Percentiles rank a stretch among this genome's conserved stretches.
These are phyloP conservation scores for Penicillium expansum DNA, from an alignment of 2,329 filamentous ascomycete species.

Conservation along the genomic window DNA sequence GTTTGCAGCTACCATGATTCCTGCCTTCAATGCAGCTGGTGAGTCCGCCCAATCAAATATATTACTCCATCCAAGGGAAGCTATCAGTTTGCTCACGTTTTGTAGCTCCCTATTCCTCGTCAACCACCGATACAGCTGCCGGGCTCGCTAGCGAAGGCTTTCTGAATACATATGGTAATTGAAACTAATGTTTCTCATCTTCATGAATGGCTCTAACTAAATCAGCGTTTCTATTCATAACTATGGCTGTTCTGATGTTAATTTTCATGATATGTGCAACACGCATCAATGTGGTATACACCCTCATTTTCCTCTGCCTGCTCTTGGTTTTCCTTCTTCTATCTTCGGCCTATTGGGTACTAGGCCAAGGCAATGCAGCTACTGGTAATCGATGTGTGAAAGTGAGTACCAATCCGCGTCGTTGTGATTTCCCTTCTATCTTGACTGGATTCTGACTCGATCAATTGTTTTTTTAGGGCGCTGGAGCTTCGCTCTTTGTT, in stretches of 20 bases:
- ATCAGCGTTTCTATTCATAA: constrained; percentile 58
- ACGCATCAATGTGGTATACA: constrained; percentile 69
- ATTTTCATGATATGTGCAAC: constrained; percentile 68
- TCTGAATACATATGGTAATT: constrained; percentile 26
- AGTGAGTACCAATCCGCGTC: constrained; percentile 12
- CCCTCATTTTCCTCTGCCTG: constrained; percentile 66
- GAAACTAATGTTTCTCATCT: accelerated
- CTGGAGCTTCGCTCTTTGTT: constrained; percentile 51
- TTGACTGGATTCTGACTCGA: neutral
- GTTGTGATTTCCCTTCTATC: neutral
- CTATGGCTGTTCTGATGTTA: constrained; percentile 65
- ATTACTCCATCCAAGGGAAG: constrained; percentile 49
- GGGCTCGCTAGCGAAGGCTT: constrained; percentile 24
- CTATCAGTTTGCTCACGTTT: neutral
- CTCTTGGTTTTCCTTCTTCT: constrained; percentile 58
- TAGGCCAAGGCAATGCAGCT: constrained; percentile 43
- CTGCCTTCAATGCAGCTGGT: constrained; percentile 52
- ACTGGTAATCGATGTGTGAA: constrained; percentile 31
- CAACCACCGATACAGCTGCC: constrained; percentile 24
- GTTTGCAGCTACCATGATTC: constrained; percentile 55
- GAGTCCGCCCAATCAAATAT: constrained; percentile 50
- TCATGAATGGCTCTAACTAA: neutral
- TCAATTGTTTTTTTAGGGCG: constrained; percentile 29
- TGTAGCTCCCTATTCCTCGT: constrained; percentile 28
- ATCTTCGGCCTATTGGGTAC: constrained; percentile 59